These are phyloP conservation scores for Lycium barbarum DNA, from an alignment of 257 asterid species.

Conservation along the genomic window DNA sequence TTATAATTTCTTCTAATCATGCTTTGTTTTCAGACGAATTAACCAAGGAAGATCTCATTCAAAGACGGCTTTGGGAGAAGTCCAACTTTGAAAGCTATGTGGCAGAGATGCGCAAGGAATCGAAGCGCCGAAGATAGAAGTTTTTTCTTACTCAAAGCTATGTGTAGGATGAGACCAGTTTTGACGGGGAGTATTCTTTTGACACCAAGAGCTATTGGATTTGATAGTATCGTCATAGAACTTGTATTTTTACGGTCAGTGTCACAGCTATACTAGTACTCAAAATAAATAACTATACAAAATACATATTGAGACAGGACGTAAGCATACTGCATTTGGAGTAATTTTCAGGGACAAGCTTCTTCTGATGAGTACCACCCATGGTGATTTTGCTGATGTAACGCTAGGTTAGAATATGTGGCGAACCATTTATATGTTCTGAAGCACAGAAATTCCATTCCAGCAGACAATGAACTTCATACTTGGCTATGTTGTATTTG, in stretches of 20 bases:
- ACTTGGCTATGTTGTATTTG: constrained; percentile 16
- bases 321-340: background rate
- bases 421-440: background rate
- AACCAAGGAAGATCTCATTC: constrained; percentile 72
- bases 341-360: background rate
- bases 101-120: constrained; percentile 88
- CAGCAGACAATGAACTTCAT: background rate
- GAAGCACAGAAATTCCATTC: background rate
- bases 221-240: constrained; percentile 12
- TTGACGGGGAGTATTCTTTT: constrained; percentile 37
- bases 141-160: background rate
- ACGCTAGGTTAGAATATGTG: background rate
- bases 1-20: background rate
- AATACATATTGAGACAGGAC: background rate
- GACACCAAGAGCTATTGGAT: constrained; percentile 6
- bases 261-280: background rate
- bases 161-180: constrained; percentile 35
- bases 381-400: background rate
- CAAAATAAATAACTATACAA: background rate
- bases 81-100: constrained; percentile 76
- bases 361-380: background rate
- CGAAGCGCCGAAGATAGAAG: constrained; percentile 81
- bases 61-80: constrained; percentile 85
- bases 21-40: constrained; percentile 59
- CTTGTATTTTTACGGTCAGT: background rate